Evolutionary conservation across 257 asterid species (phyloP), one percentile per base, ranked within the genome.

Genomic region (Gentiana dahurica): DNA sequence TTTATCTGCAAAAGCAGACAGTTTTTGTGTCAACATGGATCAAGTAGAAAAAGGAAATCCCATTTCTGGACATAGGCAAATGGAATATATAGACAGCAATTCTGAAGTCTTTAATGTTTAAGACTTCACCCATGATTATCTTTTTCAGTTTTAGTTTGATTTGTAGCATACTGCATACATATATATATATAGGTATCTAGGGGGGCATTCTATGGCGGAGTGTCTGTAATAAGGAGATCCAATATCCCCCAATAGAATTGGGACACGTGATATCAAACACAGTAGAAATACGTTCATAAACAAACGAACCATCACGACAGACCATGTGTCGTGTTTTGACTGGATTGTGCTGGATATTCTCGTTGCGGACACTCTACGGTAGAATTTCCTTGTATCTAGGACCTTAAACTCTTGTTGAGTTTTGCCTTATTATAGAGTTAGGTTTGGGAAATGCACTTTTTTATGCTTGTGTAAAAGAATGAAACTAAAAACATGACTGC

Each of bases 11-110:
- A 63, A 65, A 61, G 66, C 68, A 9, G 88, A 73, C 12, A 81
- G 71, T 52, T 76, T 76, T 12, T 57, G 70, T 56, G 58, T 79
- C 64, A 73, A 68, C 63, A 66, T 79, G 45, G 91, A 82, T 67
- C 81, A 67, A 45, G 15, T 69, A 60, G 77, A 54, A 37, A 70
- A 48, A 8, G 71, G 47, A 60, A 77, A 73, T 66, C 81, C 79
- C 34, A 34, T 53, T 51, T 63, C 79, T 45, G 75, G 75, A 54
- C 96, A 78, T 53, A 67, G 65, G 64, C 75, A 91, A 33, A 79
- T 50, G 4, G 94, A 90, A 70, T 90, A 96, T 33, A 15, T 67
- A 65, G 91, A 77, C 64, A 87, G 96, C 78, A 73, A 63, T 32
- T 71, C 80, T 48, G 95, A 84, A 45, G 84, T 95, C 0, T 24